Base-by-base conservation (phyloP, 139 green algal genomes). In the Chlamydomonas schloesseri region DNA sequence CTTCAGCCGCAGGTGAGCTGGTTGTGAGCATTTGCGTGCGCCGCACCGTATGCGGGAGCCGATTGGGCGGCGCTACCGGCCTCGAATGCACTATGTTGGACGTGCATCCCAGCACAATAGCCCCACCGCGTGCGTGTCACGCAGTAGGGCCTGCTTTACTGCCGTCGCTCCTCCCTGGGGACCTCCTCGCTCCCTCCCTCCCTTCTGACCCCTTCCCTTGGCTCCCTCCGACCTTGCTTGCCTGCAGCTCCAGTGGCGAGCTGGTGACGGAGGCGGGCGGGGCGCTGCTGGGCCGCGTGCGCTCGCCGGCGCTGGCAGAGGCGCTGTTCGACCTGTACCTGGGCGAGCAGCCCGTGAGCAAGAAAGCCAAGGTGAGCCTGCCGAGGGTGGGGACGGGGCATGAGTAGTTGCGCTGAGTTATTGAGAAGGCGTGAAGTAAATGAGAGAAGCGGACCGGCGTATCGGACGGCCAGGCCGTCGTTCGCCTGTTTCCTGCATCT, bases 291-390 rank as follows among this genome's bases (percentile, higher is more conserved):
- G 67, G 69, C 17, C 34, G 46, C 42, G 46, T 90, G 80, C 53
- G 36, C 18, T 91, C 88, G 29, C 67, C 82, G 0, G 78, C 88
- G 36, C 76, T 97, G 57, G 89, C 80, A 2, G 75, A 89, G 58
- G 94, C 94, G 5, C 78, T 97, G 36, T 94, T 97, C 60, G 94
- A 96, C 58, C 81, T 97, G 47, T 97, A 97, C 88, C 79, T 97
- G 29, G 94, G 93, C 0, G 88, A 93, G 20, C 73, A 93, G 68
- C 93, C 93, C 5, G 93, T 95, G 42, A 90, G 88, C 82, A 86
- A 84, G 47, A 76, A 88, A 70, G 91, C 93, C 29, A 94, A 91
- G 64, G 89, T 87, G 69, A 10, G 81, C 23, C 33, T 0, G 17
- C 36, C 0, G 2, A 26, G 18, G 23, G n/a, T 21, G n/a, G 13